phyloP scores from a whole-genome alignment of 495 filamentous ascomycete genomes.

The Amorphotheca resinae region DNA sequence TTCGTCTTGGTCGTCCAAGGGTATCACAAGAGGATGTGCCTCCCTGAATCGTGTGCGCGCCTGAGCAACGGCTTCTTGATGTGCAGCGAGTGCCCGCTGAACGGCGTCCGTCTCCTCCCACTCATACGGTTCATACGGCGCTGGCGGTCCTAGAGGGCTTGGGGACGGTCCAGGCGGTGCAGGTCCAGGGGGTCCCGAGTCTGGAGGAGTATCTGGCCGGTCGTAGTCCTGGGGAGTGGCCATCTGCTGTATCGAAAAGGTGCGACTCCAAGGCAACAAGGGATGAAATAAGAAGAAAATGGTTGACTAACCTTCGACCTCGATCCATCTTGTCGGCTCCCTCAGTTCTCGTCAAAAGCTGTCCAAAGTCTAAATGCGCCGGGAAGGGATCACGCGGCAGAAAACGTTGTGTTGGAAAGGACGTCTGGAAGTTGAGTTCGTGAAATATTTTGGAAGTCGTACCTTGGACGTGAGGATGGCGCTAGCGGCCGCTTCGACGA shows the following conservation, averaged over 20 bases:
- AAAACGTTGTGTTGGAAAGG: background rate
- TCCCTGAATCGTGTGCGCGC: no score
- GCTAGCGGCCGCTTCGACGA: conserved; percentile 3
- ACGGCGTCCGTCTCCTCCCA: background rate
- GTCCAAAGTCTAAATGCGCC: no score
- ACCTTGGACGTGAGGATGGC: background rate
- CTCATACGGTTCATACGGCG: background rate
- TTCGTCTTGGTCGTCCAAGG: no score
- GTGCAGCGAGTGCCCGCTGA: no score
- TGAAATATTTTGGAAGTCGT: conserved; percentile 4
- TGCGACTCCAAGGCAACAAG: no score
- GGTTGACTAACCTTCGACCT: conserved; percentile 16
- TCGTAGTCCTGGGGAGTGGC: no score
- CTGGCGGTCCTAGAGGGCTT: background rate
- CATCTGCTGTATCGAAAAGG: no score
- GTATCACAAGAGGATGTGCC: no score
- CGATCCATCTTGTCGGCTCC: conserved; percentile 6
- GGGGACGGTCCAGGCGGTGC: background rate
- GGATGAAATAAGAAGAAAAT: conserved; percentile 5
- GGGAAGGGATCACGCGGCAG: no score
- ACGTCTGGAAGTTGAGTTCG: background rate
- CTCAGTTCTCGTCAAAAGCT: background rate
- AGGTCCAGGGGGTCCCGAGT: background rate
- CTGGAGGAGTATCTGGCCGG: background rate
- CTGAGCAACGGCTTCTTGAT: no score